Conservation (phyloP, 192 early-diverging fungal species). For the Coemansia aciculifera region DNA sequence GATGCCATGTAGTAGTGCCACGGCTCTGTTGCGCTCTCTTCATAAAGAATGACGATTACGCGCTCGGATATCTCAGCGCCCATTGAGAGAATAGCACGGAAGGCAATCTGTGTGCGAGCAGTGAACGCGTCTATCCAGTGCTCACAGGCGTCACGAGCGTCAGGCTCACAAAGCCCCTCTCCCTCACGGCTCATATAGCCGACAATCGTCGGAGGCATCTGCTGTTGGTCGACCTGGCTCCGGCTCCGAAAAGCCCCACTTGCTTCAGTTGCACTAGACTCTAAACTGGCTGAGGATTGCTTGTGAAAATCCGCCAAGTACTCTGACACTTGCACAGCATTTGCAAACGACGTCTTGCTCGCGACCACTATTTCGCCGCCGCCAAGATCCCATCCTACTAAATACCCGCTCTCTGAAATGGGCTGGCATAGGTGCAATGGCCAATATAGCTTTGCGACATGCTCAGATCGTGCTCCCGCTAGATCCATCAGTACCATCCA, state of each 20-base stretch:
- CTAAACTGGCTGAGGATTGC: background rate
- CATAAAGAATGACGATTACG: constrained; percentile 38
- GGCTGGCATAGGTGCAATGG: constrained; percentile 36
- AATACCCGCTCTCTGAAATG: constrained; percentile 38
- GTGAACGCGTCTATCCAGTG: constrained; percentile 53
- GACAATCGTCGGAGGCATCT: constrained; percentile 24
- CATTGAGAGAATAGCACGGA: constrained; percentile 27
- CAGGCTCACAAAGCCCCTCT: constrained; percentile 51
- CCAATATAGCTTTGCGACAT: constrained; percentile 48
- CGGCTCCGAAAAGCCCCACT: background rate
- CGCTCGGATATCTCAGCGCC: constrained; percentile 22
- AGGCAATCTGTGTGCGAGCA: constrained; percentile 48
- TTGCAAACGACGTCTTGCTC: constrained; percentile 41
- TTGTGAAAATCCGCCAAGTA: constrained; percentile 33
- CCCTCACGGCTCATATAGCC: constrained; percentile 55
- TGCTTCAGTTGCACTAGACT: background rate
- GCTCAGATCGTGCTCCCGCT: background rate
- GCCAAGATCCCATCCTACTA: constrained; percentile 47
- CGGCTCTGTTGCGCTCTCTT: constrained; percentile 34
- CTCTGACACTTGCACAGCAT: constrained; percentile 24
- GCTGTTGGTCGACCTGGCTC: background rate
- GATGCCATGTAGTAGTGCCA: constrained; percentile 49
- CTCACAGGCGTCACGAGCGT: constrained; percentile 37
- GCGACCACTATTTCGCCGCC: constrained; percentile 40
- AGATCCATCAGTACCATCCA: background rate